phyloP scores from a whole-genome alignment of 345 rosid species.

The Draba incana region DNA sequence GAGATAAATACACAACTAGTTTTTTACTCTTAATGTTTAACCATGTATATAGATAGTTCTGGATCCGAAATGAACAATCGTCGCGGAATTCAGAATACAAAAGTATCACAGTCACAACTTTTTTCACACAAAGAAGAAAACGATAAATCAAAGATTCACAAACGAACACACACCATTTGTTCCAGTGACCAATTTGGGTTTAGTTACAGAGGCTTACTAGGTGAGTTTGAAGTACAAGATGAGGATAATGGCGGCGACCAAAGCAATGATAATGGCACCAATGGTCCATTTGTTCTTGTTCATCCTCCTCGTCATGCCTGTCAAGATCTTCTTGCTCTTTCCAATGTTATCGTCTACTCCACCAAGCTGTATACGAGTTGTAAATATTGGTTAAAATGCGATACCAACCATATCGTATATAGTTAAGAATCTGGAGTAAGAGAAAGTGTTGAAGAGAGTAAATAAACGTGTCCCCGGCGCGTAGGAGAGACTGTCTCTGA shows the following conservation, averaged over 20 bases:
- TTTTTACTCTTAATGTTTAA: slow-evolving; percentile 9
- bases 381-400: background rate
- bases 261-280: no score
- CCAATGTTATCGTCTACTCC: slow-evolving; percentile 91
- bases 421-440: no score
- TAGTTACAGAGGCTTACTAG: slow-evolving; percentile 75
- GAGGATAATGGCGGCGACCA: no score
- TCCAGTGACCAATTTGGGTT: slow-evolving; percentile 45
- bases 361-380: slow-evolving; percentile 57
- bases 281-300: no score
- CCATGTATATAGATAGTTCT: background rate
- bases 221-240: no score
- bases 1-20: slow-evolving; percentile 28
- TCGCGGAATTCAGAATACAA: background rate
- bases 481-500: slow-evolving; percentile 87
- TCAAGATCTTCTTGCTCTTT: slow-evolving; percentile 85
- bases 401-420: background rate
- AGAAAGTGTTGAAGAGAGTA: no score
- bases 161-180: slow-evolving; percentile 62
- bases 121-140: slow-evolving; percentile 36
- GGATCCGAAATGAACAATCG: background rate
- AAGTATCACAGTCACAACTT: slow-evolving; percentile 7
- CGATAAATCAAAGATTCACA: slow-evolving; percentile 11
- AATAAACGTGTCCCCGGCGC: slow-evolving; percentile 56
- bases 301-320: slow-evolving; percentile 69